phyloP scores from a whole-genome alignment of 768 basidiomycete genomes.

The Suillus weaverae region DNA sequence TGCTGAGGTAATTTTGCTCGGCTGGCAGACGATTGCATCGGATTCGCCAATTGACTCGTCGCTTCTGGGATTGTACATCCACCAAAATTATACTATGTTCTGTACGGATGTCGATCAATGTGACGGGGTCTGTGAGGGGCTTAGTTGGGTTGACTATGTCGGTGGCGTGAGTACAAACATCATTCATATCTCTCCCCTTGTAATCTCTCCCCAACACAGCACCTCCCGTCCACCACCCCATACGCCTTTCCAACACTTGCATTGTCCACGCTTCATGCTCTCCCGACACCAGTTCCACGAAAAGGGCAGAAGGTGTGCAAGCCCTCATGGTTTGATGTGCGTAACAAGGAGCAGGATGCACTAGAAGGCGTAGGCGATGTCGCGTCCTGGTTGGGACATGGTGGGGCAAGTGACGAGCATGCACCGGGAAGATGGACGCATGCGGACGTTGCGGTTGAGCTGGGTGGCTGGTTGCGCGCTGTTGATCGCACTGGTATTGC shows the following conservation, averaged over 20 bases:
- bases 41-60: constrained; percentile 92
- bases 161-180: constrained; percentile 46
- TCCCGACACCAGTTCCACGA: constrained; percentile 84
- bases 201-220: constrained; percentile 37
- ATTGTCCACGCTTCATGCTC: constrained; percentile 79
- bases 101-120: constrained; percentile 77
- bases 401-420: constrained; percentile 11
- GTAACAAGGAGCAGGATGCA: constrained; percentile 57
- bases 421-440: constrained; percentile 49
- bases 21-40: constrained; percentile 62
- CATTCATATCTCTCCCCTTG: background rate
- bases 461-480: constrained; percentile 60
- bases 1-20: background rate
- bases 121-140: constrained; percentile 64
- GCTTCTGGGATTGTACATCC: constrained; percentile 84
- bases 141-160: constrained; percentile 76
- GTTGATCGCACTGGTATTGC: constrained; percentile 28
- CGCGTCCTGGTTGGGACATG: constrained; percentile 52
- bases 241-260: constrained; percentile 86
- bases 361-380: constrained; percentile 59
- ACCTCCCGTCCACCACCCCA: constrained; percentile 63
- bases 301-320: constrained; percentile 83
- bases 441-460: constrained; percentile 50
- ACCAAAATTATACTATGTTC: constrained; percentile 91
- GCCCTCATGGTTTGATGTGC: constrained; percentile 77